A percentile compares a stretch with the other conserved stretches of the same genome.
These are phyloP conservation scores for Dioscorea dumetorum DNA, from an alignment of 106 monocot genomes.

Conservation along the genomic window DNA sequence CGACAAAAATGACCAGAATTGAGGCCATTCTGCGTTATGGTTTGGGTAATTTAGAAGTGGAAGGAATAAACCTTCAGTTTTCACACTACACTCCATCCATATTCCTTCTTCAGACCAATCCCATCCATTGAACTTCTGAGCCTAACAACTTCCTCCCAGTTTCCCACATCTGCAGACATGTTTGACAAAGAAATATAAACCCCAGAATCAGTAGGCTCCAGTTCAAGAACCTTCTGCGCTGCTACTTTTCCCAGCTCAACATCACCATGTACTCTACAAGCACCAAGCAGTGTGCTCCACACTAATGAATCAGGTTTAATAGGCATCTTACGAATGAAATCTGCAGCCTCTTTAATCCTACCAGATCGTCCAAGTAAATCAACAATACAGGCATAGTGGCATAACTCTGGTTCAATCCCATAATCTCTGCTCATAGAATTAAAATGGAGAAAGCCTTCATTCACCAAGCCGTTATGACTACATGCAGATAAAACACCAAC, in stretches of 20 bases:
- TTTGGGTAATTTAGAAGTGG: too few species aligned
- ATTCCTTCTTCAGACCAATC: conserved; percentile 44
- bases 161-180: conserved; percentile 48
- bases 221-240: conserved; percentile 41
- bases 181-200: conserved; percentile 52
- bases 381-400: conserved; percentile 58
- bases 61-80: too few species aligned
- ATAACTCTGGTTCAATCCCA: conserved; percentile 36
- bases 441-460: conserved; percentile 51
- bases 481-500: conserved; percentile 59
- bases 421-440: conserved; percentile 46
- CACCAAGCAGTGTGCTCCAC: conserved; percentile 63
- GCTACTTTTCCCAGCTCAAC: conserved; percentile 40
- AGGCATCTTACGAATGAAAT: conserved; percentile 48
- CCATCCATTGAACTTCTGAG: conserved; percentile 53
- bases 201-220: conserved; percentile 39
- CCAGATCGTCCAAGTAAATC: conserved; percentile 62
- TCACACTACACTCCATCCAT: conserved; percentile 55
- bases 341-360: conserved; percentile 47
- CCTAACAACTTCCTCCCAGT: conserved; percentile 51
- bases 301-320: conserved; percentile 32
- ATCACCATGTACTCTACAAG: conserved; percentile 68
- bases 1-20: too few species aligned
- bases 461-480: conserved; percentile 47
- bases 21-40: too few species aligned